phyloP scores from a whole-genome alignment of 2,329 filamentous ascomycete species.

The Drechslerella dactyloides region DNA sequence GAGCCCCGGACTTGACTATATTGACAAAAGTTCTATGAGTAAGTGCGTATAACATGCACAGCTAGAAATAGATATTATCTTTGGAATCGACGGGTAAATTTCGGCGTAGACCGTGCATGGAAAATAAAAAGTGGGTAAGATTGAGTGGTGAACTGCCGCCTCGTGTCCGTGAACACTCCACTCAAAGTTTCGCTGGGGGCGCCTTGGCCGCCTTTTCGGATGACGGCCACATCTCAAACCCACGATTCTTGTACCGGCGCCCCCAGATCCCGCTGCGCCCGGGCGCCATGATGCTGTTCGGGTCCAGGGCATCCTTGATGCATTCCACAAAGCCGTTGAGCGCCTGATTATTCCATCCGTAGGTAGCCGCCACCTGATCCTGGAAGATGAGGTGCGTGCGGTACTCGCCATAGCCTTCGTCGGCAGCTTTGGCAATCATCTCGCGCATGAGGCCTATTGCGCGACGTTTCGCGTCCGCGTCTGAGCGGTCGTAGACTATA shows the following conservation, averaged over 20 bases:
- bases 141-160: neutral
- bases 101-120: neutral
- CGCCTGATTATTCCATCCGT: conserved; percentile 59
- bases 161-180: neutral
- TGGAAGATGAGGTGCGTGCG: conserved; percentile 61
- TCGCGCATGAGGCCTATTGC: conserved; percentile 58
- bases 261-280: conserved; percentile 62
- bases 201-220: conserved; percentile 7
- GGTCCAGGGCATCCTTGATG: conserved; percentile 62
- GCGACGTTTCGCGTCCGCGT: conserved; percentile 58
- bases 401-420: conserved; percentile 61
- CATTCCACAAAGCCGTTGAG: conserved; percentile 60
- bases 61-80: no score
- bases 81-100: neutral
- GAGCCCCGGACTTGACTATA: no score
- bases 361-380: conserved; percentile 61
- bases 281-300: conserved; percentile 61
- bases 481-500: conserved; percentile 63
- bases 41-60: no score
- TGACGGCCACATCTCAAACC: conserved; percentile 55
- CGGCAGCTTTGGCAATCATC: conserved; percentile 59
- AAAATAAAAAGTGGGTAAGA: neutral
- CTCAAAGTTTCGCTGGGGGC: conserved; percentile 13
- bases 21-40: no score
- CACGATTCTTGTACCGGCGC: conserved; percentile 55